These are phyloP conservation scores for Pleurotus citrinopileatus DNA, from an alignment of 768 basidiomycete species.

Conservation along the genomic window DNA sequence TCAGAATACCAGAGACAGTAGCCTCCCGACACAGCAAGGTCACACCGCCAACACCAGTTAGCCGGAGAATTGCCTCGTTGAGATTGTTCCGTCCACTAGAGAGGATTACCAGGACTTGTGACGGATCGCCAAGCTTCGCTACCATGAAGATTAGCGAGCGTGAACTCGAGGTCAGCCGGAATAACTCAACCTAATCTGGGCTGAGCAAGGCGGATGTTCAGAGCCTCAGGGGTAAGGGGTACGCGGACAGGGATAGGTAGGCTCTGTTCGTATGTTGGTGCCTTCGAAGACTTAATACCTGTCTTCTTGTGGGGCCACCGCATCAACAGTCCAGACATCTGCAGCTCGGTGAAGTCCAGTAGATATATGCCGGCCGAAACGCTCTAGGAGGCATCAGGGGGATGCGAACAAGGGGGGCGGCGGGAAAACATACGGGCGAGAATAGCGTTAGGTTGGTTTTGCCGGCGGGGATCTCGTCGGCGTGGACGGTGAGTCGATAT, in stretches of 20 bases:
- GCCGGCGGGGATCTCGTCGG: constrained; percentile 52
- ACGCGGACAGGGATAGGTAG: constrained; percentile 51
- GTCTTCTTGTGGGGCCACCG: constrained; percentile 52
- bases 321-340: constrained; percentile 59
- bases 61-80: constrained; percentile 46
- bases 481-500: constrained; percentile 48
- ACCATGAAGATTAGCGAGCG: constrained; percentile 12
- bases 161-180: not conserved
- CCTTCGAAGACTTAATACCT: constrained; percentile 22
- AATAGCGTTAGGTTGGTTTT: constrained; percentile 54
- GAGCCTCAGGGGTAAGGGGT: constrained; percentile 55
- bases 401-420: not conserved
- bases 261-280: not conserved
- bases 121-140: constrained; percentile 67
- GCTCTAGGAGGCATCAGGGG: constrained; percentile 41
- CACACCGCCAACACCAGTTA: constrained; percentile 50
- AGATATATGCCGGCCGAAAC: constrained; percentile 67
- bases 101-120: constrained; percentile 53
- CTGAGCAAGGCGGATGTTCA: constrained; percentile 63
- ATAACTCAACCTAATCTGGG: constrained; percentile 32
- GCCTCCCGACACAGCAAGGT: constrained; percentile 46
- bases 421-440: constrained; percentile 60
- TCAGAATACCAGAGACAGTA: constrained; percentile 30
- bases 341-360: constrained; percentile 66
- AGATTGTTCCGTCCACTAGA: constrained; percentile 69